Conservation (phyloP, 23 red algal genomes). For the Gracilaria gracilis region DNA sequence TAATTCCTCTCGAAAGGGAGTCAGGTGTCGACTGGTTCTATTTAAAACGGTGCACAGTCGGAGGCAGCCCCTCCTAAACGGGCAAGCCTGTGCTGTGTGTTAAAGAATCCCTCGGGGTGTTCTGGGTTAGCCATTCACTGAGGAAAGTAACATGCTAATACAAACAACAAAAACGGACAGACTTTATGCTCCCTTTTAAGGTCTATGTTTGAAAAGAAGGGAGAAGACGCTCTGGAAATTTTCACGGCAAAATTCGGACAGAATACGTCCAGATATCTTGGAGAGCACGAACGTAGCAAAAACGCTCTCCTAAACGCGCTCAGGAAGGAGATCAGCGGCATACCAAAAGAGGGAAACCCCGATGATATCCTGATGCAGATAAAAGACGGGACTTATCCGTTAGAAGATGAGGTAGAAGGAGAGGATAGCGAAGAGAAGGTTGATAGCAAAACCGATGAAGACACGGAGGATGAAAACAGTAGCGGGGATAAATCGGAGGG, state of each 20-base stretch:
- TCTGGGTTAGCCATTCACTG: neutral
- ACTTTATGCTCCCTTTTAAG: neutral
- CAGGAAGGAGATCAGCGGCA: neutral
- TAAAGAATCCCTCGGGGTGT: neutral
- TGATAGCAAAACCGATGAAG: no score
- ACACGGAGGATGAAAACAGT: no score
- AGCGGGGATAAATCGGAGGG: no score
- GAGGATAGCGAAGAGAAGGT: no score
- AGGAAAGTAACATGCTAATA: neutral
- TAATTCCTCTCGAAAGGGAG: conserved; percentile 9
- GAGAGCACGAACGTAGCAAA: neutral
- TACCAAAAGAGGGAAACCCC: neutral
- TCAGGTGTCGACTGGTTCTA: conserved; percentile 29
- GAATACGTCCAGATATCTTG: neutral
- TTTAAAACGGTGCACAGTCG: conserved; percentile 16
- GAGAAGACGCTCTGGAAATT: neutral
- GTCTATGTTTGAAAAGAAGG: neutral
- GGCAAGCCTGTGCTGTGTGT: neutral
- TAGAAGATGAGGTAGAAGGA: no score
- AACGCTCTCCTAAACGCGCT: neutral
- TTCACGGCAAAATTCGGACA: neutral
- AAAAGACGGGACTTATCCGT: neutral
- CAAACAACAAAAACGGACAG: neutral
- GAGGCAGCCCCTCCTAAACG: conserved; percentile 34
- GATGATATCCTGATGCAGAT: neutral